Evolutionary conservation across 805 yeast genomes (phyloP).

Genomic region (Metschnikowia lachancei): DNA sequence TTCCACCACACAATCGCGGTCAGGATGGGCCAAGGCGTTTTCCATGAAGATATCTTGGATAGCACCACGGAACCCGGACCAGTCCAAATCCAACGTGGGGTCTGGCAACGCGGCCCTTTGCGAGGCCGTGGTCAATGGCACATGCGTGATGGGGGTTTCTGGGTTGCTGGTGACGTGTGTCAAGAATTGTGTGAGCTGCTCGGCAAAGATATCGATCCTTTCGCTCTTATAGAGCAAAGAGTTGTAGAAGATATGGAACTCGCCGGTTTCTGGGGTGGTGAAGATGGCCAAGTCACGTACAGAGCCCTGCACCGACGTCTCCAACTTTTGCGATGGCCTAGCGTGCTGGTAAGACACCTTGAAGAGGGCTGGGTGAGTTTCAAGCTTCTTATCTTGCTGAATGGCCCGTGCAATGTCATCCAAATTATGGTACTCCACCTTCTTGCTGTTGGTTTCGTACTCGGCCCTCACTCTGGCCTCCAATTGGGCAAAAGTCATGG

Average conservation of each 20-base stretch:
- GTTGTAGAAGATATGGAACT: conserved; percentile 61
- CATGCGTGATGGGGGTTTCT: conserved; percentile 50
- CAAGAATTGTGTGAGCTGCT: conserved; percentile 64
- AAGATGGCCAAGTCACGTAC: conserved; percentile 65
- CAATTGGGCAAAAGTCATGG: conserved; percentile 53
- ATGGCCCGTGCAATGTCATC: conserved; percentile 55
- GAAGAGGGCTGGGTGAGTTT: conserved; percentile 61
- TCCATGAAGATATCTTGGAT: conserved; percentile 92
- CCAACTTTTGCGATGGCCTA: conserved; percentile 38
- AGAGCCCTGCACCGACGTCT: conserved; percentile 50
- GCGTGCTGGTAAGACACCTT: conserved; percentile 57
- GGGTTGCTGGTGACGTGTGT: conserved; percentile 36
- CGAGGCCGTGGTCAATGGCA: conserved; percentile 64
- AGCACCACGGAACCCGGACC: conserved; percentile 90
- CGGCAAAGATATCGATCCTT: conserved; percentile 66
- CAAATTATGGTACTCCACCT: conserved; percentile 46
- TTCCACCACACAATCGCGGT: conserved; percentile 87
- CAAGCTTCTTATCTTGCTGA: conserved; percentile 48
- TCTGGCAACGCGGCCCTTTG: conserved; percentile 71
- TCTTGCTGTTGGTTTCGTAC: conserved; percentile 32
- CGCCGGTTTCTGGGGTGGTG: conserved; percentile 25
- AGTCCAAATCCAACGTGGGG: conserved; percentile 82
- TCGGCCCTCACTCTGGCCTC: conserved; percentile 43
- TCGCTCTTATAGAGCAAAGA: conserved; percentile 67
- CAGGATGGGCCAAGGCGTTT: conserved; percentile 83